Evolutionary conservation across 2,329 filamentous ascomycete genomes (phyloP).

Genomic region (Sporothrix variecibatus): DNA sequence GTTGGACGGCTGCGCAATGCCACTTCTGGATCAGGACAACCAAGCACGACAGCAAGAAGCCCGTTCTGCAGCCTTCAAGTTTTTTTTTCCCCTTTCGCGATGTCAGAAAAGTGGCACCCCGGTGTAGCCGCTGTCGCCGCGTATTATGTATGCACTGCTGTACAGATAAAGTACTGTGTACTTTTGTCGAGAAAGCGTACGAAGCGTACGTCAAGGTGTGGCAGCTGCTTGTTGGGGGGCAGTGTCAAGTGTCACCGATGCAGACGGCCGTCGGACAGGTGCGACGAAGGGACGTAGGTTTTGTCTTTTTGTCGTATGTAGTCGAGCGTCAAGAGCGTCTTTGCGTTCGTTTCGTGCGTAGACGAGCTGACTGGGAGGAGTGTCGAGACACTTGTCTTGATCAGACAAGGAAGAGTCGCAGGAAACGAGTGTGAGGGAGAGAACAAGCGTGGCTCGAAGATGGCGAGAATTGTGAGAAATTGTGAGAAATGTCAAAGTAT

Average conservation of each 20-base stretch:
- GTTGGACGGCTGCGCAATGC: slow-evolving; percentile 3
- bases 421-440: background rate
- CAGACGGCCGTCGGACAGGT: slow-evolving; percentile 14
- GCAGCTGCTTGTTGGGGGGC: slow-evolving; percentile 13
- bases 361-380: background rate
- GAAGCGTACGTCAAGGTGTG: background rate
- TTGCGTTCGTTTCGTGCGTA: slow-evolving; percentile 17
- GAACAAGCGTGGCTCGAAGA: background rate
- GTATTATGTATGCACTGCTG: background rate
- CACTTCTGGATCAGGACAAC: background rate
- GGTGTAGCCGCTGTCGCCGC: background rate
- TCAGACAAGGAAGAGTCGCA: background rate
- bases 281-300: background rate
- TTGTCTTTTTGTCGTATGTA: background rate
- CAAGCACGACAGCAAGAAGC: background rate
- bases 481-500: background rate
- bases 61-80: background rate
- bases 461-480: background rate
- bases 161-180: background rate
- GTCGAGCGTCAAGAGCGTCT: background rate
- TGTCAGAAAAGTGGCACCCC: background rate
- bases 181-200: background rate
- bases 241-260: slow-evolving; percentile 5
- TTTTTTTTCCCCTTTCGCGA: background rate
- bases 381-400: slow-evolving; percentile 11